phyloP scores from a whole-genome alignment of 257 asterid species.

The Parsonsia alboflavescens region DNA sequence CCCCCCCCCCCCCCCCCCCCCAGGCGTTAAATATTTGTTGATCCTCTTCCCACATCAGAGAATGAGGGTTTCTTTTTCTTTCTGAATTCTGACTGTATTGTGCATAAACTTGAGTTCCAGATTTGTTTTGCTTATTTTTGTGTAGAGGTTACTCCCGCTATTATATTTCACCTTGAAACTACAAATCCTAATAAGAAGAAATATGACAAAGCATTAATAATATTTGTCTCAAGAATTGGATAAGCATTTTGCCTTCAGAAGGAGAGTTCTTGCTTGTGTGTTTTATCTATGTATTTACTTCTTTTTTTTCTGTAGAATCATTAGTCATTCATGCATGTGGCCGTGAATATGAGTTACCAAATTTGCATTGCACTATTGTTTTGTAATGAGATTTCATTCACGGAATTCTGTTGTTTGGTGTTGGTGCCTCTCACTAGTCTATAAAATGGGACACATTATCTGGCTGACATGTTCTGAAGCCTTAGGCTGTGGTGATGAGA shows the following conservation, averaged over 20 bases:
- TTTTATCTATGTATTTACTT: background rate
- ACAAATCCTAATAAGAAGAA: background rate
- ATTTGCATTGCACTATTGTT: background rate
- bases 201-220: background rate
- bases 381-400: background rate
- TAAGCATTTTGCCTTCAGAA: background rate
- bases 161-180: background rate
- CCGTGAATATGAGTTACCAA: background rate
- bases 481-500: background rate
- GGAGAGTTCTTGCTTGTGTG: background rate
- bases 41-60: background rate
- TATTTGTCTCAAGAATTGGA: background rate
- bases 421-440: background rate
- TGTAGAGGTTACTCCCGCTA: background rate
- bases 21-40: background rate
- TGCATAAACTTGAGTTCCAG: background rate
- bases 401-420: background rate
- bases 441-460: background rate
- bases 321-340: background rate
- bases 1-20: too few species aligned
- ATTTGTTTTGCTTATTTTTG: background rate
- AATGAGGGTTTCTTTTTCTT: background rate
- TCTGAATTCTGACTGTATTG: background rate
- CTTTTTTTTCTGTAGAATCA: background rate
- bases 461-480: background rate